Conservation (phyloP, 306 rosid species). For the Mucuna pruriens region DNA sequence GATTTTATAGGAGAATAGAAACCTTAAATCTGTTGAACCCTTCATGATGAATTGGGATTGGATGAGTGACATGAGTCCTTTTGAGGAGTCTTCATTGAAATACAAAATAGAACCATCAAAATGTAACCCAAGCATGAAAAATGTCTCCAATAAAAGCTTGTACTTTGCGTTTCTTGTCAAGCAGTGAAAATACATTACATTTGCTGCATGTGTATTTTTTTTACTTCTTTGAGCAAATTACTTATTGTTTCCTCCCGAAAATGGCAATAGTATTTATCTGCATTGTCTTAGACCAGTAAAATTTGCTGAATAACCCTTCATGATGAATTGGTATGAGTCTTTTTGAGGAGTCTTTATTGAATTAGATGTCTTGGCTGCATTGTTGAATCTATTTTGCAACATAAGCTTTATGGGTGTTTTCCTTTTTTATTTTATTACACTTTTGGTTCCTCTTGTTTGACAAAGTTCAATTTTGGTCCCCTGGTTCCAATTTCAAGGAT, state of each 20-base stretch:
- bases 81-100: slow-evolving; percentile 1
- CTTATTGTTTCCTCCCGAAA: neutral
- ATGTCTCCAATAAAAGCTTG: neutral
- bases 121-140: neutral
- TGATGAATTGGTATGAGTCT: neutral
- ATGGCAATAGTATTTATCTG: neutral
- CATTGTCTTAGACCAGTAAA: neutral
- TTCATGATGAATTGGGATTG: slow-evolving; percentile 14
- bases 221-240: neutral
- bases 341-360: slow-evolving; percentile 3
- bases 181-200: neutral
- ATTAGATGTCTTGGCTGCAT: slow-evolving; percentile 20
- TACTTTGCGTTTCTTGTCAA: neutral
- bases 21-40: neutral
- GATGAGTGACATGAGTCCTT: slow-evolving; percentile 10
- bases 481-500: neutral
- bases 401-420: neutral
- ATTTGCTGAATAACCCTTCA: slow-evolving; percentile 15
- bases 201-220: neutral
- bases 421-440: neutral
- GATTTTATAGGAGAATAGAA: neutral
- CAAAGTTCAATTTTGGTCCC: neutral
- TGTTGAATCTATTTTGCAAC: neutral
- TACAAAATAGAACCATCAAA: neutral
- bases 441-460: slow-evolving; percentile 8